Evolutionary conservation across 176 grass and related monocot genomes (phyloP).

Genomic region (Carex myosuroides): DNA sequence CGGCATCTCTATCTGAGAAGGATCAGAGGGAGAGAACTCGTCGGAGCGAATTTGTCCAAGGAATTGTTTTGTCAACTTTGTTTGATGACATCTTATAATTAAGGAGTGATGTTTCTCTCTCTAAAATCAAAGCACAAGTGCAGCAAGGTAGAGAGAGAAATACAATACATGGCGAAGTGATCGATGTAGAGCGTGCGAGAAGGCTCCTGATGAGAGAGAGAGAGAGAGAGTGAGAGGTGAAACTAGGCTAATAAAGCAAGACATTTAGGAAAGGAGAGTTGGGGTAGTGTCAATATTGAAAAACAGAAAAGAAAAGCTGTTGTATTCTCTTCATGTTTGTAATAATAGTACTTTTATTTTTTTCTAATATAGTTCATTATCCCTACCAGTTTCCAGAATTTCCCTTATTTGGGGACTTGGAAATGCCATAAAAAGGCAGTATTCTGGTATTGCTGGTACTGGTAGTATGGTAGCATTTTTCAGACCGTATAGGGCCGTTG

Average conservation of each 20-base stretch:
- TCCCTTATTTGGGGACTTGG: no score
- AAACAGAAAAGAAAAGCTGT: neutral
- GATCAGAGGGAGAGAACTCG: slow-evolving; percentile 29
- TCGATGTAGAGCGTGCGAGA: neutral
- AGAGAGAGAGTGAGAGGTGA: slow-evolving; percentile 5
- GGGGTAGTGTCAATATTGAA: neutral
- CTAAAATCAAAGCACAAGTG: neutral
- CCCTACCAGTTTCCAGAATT: neutral
- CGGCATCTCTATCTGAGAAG: slow-evolving; percentile 25
- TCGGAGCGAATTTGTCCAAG: slow-evolving; percentile 29
- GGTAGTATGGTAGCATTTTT: no score
- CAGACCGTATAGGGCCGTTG: no score
- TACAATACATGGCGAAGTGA: neutral
- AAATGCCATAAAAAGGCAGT: no score
- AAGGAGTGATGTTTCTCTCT: neutral
- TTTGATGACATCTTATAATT: slow-evolving; percentile 15
- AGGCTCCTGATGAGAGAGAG: neutral
- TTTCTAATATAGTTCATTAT: neutral
- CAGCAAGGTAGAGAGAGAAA: neutral
- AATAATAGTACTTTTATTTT: neutral
- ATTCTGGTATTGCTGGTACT: no score
- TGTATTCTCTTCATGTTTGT: slow-evolving; percentile 11
- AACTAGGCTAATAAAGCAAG: neutral
- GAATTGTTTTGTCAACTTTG: slow-evolving; percentile 20
- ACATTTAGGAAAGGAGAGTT: neutral